Evolutionary conservation across 495 filamentous ascomycete species (phyloP).

Genomic region (Parmelia sp.): DNA sequence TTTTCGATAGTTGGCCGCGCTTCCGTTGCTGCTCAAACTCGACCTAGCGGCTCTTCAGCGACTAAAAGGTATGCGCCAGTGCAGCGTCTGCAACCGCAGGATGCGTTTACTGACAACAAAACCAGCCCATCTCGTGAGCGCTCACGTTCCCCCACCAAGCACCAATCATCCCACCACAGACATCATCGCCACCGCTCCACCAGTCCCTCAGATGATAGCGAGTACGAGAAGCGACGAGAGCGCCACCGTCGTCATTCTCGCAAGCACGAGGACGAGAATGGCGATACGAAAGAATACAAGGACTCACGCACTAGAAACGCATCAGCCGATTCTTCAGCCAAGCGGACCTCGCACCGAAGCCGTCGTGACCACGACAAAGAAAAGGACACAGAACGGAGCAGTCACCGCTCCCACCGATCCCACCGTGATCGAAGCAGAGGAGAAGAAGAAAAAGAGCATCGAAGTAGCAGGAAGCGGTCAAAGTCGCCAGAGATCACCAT

Average conservation of each 20-base stretch:
- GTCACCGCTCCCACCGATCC: conserved; percentile 41
- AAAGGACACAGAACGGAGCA: conserved; percentile 29
- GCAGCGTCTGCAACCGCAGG: not conserved
- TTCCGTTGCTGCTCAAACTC: conserved; percentile 28
- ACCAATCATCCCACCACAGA: conserved; percentile 49
- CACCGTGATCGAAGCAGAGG: conserved; percentile 47
- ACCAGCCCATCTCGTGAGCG: conserved; percentile 32
- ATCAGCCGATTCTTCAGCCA: conserved; percentile 45
- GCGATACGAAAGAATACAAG: conserved; percentile 37
- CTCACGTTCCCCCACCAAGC: conserved; percentile 36
- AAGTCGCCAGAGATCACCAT: conserved; percentile 21
- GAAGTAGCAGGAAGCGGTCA: conserved; percentile 19
- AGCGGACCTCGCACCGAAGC: conserved; percentile 46
- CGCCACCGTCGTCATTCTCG: conserved; percentile 40
- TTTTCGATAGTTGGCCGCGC: conserved; percentile 30
- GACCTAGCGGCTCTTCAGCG: conserved; percentile 23
- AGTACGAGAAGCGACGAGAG: conserved; percentile 45
- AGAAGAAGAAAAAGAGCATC: conserved; percentile 40
- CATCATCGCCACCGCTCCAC: conserved; percentile 54
- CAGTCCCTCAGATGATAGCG: conserved; percentile 42
- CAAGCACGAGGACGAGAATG: conserved; percentile 43
- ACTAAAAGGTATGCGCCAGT: conserved; percentile 36
- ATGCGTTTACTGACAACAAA: conserved; percentile 15
- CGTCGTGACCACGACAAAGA: conserved; percentile 44
- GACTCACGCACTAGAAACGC: conserved; percentile 27